Base-by-base conservation (phyloP, 768 basidiomycete genomes). In the Lactifluus subvellereus region DNA sequence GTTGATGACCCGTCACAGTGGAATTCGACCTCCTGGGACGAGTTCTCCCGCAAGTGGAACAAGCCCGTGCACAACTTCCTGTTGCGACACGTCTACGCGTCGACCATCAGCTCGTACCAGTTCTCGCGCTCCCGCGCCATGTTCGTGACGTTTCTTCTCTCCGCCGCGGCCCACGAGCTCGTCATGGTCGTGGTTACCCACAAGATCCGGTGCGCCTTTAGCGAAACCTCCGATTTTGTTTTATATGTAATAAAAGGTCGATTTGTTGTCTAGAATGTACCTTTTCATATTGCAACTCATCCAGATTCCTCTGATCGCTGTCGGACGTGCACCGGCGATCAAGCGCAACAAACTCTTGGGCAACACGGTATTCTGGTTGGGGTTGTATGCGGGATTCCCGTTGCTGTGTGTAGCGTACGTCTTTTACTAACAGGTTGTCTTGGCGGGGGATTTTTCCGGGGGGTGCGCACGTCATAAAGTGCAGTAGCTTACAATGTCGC, bases 41-140 rank as follows among this genome's bases (percentile, higher is more conserved):
- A 98, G 74, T 98, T 96, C 73, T 91, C 95, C 4, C 86, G 97
- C 49, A 95, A 96, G 77, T 98, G 97, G 96, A 98, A 98, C 77
- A 94, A 91, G 67, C 96, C 96, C 11, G 96, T 98, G 37, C 88
- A 98, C 68, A 81, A 82, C n/a, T 92, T 92, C 82, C 83, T 99
- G 43, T 81, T 98, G 18, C 86, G 93, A 11, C 97, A 99, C 72
- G 94, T 99, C 37, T 99, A 99, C 69, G 88, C 94, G 3, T 89
- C 94, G 10, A 85, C 91, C 7, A 91, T 96, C 60, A 77, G 83
- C 50, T 82, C 85, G 57, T 89, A 91, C 73, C 80, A 83, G 62
- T 74, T 97, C 56, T 89, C 91, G 48, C 84, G 82, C 61, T 80
- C 81, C 6, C 79, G 82, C n/a, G 97, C 97, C 11, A 92, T 96